These are phyloP conservation scores for Spatholobus suberectus DNA, from an alignment of 306 rosid genomes.

Conservation along the genomic window DNA sequence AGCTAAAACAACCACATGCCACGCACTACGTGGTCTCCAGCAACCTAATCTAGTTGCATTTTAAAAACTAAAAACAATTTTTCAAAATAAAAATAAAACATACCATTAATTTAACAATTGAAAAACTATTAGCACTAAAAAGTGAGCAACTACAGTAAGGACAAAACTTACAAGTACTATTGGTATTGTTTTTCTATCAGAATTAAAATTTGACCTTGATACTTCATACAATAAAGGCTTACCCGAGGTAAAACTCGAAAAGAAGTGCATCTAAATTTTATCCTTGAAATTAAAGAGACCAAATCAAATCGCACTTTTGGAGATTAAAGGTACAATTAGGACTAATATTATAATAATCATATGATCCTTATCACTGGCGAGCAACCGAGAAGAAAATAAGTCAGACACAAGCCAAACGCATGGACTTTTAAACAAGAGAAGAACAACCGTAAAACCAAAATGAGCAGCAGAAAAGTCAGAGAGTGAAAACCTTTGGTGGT, in stretches of 20 bases:
- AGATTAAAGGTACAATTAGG: no score
- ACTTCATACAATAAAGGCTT: neutral
- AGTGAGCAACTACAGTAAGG: neutral
- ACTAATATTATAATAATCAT: no score
- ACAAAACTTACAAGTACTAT: neutral
- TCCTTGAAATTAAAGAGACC: neutral
- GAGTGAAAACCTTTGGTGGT: constrained; percentile 78
- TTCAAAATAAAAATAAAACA: no score
- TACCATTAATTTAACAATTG: no score
- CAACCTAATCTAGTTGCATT: no score
- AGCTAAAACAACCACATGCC: no score
- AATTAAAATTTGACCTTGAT: neutral
- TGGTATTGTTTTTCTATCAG: neutral
- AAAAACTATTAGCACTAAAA: neutral
- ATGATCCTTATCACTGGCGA: neutral
- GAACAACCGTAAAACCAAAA: no score
- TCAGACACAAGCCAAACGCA: neutral
- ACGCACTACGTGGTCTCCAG: no score
- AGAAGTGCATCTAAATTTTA: no score
- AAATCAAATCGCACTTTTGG: neutral
- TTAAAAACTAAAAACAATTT: no score
- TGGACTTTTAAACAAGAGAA: no score
- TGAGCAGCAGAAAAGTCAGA: no score
- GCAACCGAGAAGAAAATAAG: constrained; percentile 2
- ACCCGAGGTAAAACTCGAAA: neutral